Conservation (phyloP, 73 alveolate species). For the Tetrahymena elliotti region DNA sequence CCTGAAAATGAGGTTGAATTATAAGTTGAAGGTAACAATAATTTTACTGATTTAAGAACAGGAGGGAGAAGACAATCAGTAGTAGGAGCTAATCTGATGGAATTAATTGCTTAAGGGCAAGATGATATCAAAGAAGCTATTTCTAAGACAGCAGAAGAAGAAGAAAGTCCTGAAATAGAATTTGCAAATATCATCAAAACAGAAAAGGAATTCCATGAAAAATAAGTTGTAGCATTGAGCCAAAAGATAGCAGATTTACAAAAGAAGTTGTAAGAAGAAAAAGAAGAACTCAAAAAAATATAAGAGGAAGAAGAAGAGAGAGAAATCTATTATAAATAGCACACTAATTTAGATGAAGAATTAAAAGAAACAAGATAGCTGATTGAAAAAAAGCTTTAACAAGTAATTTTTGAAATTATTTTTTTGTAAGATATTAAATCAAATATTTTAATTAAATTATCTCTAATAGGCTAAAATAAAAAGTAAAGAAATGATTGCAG, state of each 20-base stretch:
- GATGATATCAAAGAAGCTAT: neutral
- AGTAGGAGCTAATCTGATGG: neutral
- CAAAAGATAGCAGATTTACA: neutral
- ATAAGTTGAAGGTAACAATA: neutral
- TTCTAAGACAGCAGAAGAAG: neutral
- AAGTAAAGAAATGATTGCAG: conserved; percentile 16
- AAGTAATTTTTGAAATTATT: neutral
- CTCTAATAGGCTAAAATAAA: neutral
- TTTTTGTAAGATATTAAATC: neutral
- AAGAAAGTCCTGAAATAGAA: neutral
- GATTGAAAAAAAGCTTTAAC: neutral
- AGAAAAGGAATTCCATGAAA: neutral
- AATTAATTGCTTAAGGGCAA: neutral
- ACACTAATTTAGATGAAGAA: neutral
- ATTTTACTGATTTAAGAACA: neutral
- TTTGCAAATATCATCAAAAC: neutral
- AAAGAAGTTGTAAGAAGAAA: neutral
- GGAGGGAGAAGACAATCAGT: neutral
- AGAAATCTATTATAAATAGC: neutral
- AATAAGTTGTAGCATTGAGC: neutral
- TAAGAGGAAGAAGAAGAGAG: neutral
- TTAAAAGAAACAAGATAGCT: neutral
- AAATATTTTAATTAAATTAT: neutral
- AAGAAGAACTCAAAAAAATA: neutral
- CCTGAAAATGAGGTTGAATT: neutral